Evolutionary conservation across 192 early-diverging fungal species (phyloP).

Genomic region (Phycomyces blakesleeanus): DNA sequence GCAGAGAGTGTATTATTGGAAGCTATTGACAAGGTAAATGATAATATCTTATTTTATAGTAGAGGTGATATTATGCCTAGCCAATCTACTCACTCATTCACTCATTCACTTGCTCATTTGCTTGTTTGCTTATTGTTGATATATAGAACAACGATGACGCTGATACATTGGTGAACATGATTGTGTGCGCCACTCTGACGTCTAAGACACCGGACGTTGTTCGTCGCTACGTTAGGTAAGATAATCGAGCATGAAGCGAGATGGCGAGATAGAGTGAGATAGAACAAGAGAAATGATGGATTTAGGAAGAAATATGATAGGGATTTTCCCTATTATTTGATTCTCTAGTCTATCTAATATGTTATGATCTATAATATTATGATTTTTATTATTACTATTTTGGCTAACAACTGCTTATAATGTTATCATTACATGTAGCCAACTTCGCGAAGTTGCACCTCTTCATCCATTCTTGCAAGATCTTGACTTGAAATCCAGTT

Average conservation of each 20-base stretch:
- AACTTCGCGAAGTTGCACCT: conserved; percentile 71
- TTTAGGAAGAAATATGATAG: no score
- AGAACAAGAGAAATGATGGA: no score
- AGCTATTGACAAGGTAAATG: conserved; percentile 67
- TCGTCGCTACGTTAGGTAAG: conserved; percentile 62
- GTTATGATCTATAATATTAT: no score
- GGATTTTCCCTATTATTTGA: no score
- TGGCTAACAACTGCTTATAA: background rate
- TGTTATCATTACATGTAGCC: conserved; percentile 36
- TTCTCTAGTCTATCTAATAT: no score
- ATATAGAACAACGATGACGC: conserved; percentile 63
- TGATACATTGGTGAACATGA: conserved; percentile 85
- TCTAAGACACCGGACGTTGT: conserved; percentile 67
- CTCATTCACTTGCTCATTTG: no score
- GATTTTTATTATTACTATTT: no score
- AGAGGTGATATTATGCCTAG: no score
- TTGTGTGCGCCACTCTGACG: conserved; percentile 66
- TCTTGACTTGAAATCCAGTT: conserved; percentile 67
- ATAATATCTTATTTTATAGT: no score
- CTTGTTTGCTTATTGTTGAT: background rate
- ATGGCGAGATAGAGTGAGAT: no score
- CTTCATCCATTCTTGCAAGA: conserved; percentile 77
- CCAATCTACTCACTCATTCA: no score
- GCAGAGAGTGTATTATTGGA: conserved; percentile 78
- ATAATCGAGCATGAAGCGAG: no score